These are phyloP conservation scores for Coleophoma cylindrospora DNA, from an alignment of 2,329 filamentous ascomycete species.

Conservation along the genomic window DNA sequence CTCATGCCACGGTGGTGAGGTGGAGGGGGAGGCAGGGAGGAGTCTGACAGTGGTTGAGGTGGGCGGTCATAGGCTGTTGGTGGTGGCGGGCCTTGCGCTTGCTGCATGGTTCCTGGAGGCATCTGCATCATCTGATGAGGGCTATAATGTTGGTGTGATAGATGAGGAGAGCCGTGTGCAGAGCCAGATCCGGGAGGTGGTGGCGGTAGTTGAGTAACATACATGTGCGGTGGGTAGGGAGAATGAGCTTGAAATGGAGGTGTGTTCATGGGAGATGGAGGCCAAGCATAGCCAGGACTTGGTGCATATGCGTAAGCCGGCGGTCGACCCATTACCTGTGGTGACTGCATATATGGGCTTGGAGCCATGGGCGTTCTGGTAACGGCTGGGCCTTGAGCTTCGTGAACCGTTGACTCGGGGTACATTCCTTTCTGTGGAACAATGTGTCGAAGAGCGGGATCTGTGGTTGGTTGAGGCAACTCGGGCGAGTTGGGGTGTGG, in stretches of 20 bases:
- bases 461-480: slow-evolving; percentile 75
- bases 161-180: slow-evolving; percentile 22
- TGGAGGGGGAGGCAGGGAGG: slow-evolving; percentile 23
- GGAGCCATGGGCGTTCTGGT: slow-evolving; percentile 67
- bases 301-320: slow-evolving; percentile 32
- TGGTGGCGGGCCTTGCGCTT: slow-evolving; percentile 8
- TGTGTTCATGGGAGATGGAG: slow-evolving; percentile 49
- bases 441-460: slow-evolving; percentile 75
- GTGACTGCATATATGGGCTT: slow-evolving; percentile 36
- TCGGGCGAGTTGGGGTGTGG: slow-evolving; percentile 68
- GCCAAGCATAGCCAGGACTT: slow-evolving; percentile 44
- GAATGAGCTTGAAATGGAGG: slow-evolving; percentile 37
- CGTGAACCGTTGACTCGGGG: slow-evolving; percentile 89
- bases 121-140: slow-evolving; percentile 16
- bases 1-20: slow-evolving; percentile 20
- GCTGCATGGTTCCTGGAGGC: slow-evolving; percentile 9
- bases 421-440: slow-evolving; percentile 92
- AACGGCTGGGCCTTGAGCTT: slow-evolving; percentile 75
- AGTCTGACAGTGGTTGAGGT: slow-evolving; percentile 27
- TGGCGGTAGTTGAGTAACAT: slow-evolving; percentile 32
- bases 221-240: slow-evolving; percentile 30
- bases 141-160: slow-evolving; percentile 18
- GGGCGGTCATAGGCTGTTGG: slow-evolving; percentile 26
- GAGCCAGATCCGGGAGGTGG: slow-evolving; percentile 20
- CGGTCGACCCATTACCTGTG: slow-evolving; percentile 32